phyloP scores from a whole-genome alignment of 2,329 filamentous ascomycete genomes.

The Escovopsis sp. region DNA sequence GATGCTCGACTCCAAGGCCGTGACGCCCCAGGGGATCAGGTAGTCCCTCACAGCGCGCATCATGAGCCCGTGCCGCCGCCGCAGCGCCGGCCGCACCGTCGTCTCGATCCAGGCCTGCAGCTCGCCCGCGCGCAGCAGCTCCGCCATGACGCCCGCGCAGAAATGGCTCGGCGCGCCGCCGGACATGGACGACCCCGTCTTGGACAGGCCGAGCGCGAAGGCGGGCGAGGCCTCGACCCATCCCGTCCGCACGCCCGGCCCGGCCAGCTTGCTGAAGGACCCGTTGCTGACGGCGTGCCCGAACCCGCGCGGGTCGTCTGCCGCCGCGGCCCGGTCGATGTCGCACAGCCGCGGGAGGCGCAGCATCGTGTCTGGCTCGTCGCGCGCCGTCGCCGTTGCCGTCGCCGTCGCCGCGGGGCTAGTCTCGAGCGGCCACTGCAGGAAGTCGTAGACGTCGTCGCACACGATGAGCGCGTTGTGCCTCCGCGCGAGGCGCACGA shows the following conservation, averaged over 20 bases:
- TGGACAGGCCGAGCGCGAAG: constrained; percentile 35
- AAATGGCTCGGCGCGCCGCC: constrained; percentile 45
- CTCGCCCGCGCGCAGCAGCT: constrained; percentile 30
- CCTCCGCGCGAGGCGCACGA: constrained; percentile 64
- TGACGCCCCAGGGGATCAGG: constrained; percentile 48
- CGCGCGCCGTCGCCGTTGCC: constrained; percentile 2
- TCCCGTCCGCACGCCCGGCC: constrained; percentile 70
- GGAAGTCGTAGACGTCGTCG: constrained; percentile 90
- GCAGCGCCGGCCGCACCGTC: constrained; percentile 29
- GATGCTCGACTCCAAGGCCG: constrained; percentile 21
- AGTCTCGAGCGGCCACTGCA: constrained; percentile 57
- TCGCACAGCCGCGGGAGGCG: constrained; percentile 67
- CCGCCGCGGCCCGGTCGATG: constrained; percentile 48
- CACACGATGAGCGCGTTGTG: constrained; percentile 71
- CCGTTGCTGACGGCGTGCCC: constrained; percentile 77
- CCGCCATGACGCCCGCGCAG: constrained; percentile 34
- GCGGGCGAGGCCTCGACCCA: constrained; percentile 63
- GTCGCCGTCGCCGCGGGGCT: constrained; percentile 16
- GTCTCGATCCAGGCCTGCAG: constrained; percentile 29
- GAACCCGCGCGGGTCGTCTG: constrained; percentile 37
- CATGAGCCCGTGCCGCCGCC: constrained; percentile 34
- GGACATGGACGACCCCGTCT: constrained; percentile 38
- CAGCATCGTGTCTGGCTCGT: constrained; percentile 14
- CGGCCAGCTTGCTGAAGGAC: constrained; percentile 78
- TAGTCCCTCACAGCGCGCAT: constrained; percentile 42